Base-by-base conservation (phyloP, 2,329 filamentous ascomycete genomes). In the Ceratocystis diversiconidia region DNA sequence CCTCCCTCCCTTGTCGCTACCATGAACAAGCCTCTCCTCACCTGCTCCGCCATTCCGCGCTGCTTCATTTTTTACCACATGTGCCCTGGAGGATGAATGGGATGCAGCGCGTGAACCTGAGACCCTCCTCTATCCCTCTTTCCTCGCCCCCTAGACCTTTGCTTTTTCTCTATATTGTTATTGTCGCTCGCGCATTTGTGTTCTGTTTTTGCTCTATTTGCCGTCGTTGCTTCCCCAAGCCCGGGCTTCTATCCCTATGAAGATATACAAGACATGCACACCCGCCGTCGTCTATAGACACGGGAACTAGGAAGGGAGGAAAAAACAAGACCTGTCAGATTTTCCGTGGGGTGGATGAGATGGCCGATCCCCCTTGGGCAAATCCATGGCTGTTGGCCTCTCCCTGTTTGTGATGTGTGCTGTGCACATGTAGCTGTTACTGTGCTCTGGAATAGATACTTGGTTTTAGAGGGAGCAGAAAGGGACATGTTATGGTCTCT, bases 291-390 rank as follows among this genome's bases (percentile, higher is more conserved):
- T 12, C 55, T 10, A 32, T 10, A 59, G 28, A 59, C 12, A 28
- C 28, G 55, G 28, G 55, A 36, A 30, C 55, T 59, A 2, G 55
- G 55, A 10, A 59, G 48, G 48, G 48, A 19, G 36, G 1, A 28
- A 52, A 52, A 28, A 28, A 59, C 30, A 28, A 59, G 17, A 36
- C 30, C 55, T 59, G 55, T 59, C 55, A 59, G 55, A 36, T 59
- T 59, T 30, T 28, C 15, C n/a, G 12, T 41, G 36, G 36, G 32
- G 3, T 41, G 36, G 36, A 41, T 15, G 12, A 59, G 52, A 10
- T 19, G n/a, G 17, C 8, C 17, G 19, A 25, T 15, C 12, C 32
- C 25, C 55, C 55, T 59, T 59, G 25, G 25, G 10, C 12, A 22
- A 25, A 22, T 28, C 22, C 22, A 32, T 3, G 8, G 6, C 25